A percentile compares a stretch with the other conserved stretches of the same genome.
phyloP scores from a whole-genome alignment of 257 asterid species.

The Solanum sitiens region DNA sequence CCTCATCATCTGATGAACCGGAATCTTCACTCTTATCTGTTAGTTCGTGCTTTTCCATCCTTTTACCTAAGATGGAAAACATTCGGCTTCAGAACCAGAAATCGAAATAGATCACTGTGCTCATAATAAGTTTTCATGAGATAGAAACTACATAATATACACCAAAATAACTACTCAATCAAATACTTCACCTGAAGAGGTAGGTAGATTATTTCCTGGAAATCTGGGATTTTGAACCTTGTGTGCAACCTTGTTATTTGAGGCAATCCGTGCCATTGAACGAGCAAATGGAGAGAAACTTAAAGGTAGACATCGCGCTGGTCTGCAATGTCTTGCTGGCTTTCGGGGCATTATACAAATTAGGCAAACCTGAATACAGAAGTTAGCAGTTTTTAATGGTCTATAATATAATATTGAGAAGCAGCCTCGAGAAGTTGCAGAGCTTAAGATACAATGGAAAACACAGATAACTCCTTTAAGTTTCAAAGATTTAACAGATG shows the following conservation, averaged over 20 bases:
- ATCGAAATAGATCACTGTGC: neutral
- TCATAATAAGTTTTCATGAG: neutral
- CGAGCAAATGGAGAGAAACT: slow-evolving; percentile 73
- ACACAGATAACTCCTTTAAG: neutral
- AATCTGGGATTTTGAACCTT: slow-evolving; percentile 10
- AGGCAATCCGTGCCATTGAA: slow-evolving; percentile 33
- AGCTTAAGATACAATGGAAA: neutral
- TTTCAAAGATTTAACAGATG: neutral
- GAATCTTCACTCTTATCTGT: slow-evolving; percentile 10
- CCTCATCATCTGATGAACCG: slow-evolving; percentile 60
- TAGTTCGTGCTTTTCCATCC: neutral
- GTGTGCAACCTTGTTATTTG: slow-evolving; percentile 23
- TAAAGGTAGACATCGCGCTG: slow-evolving; percentile 19
- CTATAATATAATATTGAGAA: neutral
- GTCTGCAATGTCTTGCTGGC: slow-evolving; percentile 15
- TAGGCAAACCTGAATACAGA: neutral
- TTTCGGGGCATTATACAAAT: slow-evolving; percentile 46
- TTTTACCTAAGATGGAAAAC: slow-evolving; percentile 23
- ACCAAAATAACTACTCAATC: neutral
- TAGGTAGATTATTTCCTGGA: slow-evolving; percentile 11
- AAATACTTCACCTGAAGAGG: slow-evolving; percentile 26
- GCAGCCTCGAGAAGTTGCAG: neutral
- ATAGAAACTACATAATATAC: neutral
- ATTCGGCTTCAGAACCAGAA: neutral
- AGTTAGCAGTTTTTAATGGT: neutral